phyloP scores from a whole-genome alignment of 345 rosid species.

The Nasturtium officinale region DNA sequence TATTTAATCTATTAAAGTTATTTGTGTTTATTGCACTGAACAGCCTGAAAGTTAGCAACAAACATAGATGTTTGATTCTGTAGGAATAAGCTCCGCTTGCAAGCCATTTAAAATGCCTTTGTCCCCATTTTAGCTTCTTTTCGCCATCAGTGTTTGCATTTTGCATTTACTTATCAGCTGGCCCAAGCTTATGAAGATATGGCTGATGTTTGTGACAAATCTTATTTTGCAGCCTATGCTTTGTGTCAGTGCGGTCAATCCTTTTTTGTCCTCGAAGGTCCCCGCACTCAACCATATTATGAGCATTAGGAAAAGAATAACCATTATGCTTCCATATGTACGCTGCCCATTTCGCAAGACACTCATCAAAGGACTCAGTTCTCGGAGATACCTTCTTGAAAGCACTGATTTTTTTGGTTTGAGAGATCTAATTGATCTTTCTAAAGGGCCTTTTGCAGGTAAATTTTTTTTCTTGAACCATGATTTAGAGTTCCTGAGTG shows the following conservation, averaged over 20 bases:
- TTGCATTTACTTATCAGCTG: constrained; percentile 2
- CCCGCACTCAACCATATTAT: constrained; percentile 84
- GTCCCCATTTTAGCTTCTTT: constrained; percentile 1
- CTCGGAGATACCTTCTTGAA: constrained; percentile 93
- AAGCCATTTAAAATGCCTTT: neutral
- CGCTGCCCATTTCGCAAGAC: constrained; percentile 90
- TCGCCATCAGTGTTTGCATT: constrained; percentile 9
- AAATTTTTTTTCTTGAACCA: constrained; percentile 30
- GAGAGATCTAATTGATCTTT: constrained; percentile 92
- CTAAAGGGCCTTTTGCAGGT: constrained; percentile 99
- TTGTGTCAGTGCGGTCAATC: constrained; percentile 94
- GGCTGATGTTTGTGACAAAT: constrained; percentile 27
- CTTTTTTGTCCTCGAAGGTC: constrained; percentile 81
- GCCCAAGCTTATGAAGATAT: constrained; percentile 20
- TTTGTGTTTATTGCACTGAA: neutral
- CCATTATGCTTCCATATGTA: constrained; percentile 77
- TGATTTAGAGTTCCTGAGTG: neutral
- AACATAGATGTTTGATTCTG: neutral
- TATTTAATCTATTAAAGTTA: neutral
- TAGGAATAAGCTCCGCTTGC: constrained; percentile 6
- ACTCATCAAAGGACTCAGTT: constrained; percentile 77
- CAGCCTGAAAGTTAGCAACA: constrained; percentile 6
- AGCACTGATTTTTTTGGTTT: constrained; percentile 87
- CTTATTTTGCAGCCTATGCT: constrained; percentile 83
- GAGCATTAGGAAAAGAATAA: constrained; percentile 70